These are phyloP conservation scores for Phycomyces blakesleeanus DNA, from an alignment of 192 early-diverging fungal genomes.

Conservation along the genomic window DNA sequence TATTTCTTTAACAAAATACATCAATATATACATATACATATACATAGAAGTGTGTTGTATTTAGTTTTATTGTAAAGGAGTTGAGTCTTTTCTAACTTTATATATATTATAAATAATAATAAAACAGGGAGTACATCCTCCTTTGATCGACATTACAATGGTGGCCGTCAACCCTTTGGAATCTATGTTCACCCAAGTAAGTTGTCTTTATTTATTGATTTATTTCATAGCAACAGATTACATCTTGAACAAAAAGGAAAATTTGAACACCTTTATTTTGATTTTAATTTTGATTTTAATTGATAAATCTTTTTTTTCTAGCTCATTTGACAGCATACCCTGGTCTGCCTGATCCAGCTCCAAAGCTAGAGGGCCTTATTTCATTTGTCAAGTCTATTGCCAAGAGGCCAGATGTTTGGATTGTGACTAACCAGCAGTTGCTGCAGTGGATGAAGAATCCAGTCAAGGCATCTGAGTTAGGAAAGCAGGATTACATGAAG, in stretches of 20 bases:
- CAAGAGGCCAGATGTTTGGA: slow-evolving; percentile 56
- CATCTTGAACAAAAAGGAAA: too few species aligned
- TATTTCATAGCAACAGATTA: too few species aligned
- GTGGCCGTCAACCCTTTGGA: slow-evolving; percentile 47
- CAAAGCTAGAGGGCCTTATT: slow-evolving; percentile 25
- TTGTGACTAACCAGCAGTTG: slow-evolving; percentile 62
- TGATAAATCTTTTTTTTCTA: too few species aligned
- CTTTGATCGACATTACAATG: slow-evolving; percentile 36
- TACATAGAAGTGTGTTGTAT: too few species aligned
- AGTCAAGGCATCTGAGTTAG: slow-evolving; percentile 57
- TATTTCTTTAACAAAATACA: too few species aligned
- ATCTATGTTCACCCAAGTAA: slow-evolving; percentile 38
- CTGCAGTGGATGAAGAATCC: slow-evolving; percentile 72
- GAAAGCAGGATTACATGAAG: slow-evolving; percentile 56
- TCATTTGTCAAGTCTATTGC: slow-evolving; percentile 46
- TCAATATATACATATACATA: too few species aligned
- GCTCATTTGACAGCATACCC: slow-evolving; percentile 35
- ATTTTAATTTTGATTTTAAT: too few species aligned
- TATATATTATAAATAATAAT: neutral
- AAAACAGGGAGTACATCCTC: slow-evolving; percentile 19
- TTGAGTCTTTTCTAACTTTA: neutral
- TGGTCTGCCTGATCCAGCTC: slow-evolving; percentile 22
- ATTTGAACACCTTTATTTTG: neutral
- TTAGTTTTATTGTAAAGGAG: slow-evolving; percentile 21
- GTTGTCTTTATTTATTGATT: too few species aligned